phyloP scores from a whole-genome alignment of 768 basidiomycete genomes.

The Lactarius hatsudake region DNA sequence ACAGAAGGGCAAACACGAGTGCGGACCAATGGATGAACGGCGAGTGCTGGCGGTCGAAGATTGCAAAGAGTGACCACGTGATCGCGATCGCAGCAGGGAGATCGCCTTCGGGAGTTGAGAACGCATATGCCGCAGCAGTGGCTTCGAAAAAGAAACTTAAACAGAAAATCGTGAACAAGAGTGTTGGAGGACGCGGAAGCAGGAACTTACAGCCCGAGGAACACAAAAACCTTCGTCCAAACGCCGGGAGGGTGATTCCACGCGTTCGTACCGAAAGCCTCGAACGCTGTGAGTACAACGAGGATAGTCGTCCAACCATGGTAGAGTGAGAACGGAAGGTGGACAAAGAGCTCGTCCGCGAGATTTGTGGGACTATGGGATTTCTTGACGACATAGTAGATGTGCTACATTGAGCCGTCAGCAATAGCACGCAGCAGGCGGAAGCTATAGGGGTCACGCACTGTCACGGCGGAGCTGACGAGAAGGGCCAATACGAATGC shows the following conservation, averaged over 20 bases:
- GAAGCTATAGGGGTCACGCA: conserved; percentile 27
- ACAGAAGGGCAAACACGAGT: conserved; percentile 79
- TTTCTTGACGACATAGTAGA: conserved; percentile 95
- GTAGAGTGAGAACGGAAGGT: conserved; percentile 94
- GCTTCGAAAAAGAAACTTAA: conserved; percentile 85
- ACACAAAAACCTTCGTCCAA: conserved; percentile 94
- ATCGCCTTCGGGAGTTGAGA: conserved; percentile 87
- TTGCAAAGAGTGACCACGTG: conserved; percentile 90
- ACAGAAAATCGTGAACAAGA: background rate
- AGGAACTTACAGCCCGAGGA: conserved; percentile 72
- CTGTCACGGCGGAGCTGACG: conserved; percentile 70
- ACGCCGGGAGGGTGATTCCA: conserved; percentile 62
- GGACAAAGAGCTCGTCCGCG: conserved; percentile 84
- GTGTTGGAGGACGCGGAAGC: conserved; percentile 3
- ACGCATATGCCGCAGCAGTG: conserved; percentile 91
- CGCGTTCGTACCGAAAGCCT: conserved; percentile 85
- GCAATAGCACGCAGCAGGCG: conserved; percentile 34
- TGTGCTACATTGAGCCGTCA: conserved; percentile 53
- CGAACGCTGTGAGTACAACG: conserved; percentile 77
- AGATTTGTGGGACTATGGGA: conserved; percentile 60
- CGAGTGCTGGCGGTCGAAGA: conserved; percentile 72
- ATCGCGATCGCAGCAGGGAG: conserved; percentile 90
- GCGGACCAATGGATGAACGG: conserved; percentile 91
- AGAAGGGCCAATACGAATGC: conserved; percentile 89
- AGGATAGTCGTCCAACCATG: conserved; percentile 91